Evolutionary conservation across 352 stramenopile species (phyloP).

Genomic region (Thalassiosira exigua): DNA sequence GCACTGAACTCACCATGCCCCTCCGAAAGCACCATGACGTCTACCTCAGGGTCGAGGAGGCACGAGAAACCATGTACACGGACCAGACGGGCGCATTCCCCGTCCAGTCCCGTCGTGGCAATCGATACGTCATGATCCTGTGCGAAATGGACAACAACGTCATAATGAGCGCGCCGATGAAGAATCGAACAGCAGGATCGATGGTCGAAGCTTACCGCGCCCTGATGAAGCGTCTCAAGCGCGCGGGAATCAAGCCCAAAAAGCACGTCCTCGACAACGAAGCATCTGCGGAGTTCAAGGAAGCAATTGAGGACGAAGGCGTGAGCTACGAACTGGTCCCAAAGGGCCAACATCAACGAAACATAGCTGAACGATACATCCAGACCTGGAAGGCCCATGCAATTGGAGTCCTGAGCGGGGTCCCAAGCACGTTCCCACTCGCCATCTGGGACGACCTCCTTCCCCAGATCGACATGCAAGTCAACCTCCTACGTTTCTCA

Average conservation of each 20-base stretch:
- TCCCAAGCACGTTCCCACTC: slow-evolving; percentile 56
- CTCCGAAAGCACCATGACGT: slow-evolving; percentile 7
- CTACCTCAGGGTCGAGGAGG: slow-evolving; percentile 8
- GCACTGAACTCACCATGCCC: neutral
- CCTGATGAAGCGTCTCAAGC: slow-evolving; percentile 12
- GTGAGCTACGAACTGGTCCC: slow-evolving; percentile 49
- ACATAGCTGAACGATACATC: slow-evolving; percentile 63
- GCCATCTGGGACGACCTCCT: slow-evolving; percentile 58
- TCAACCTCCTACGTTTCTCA: slow-evolving; percentile 58
- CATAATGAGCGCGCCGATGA: slow-evolving; percentile 57
- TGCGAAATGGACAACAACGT: slow-evolving; percentile 61
- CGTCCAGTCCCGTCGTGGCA: slow-evolving; percentile 37
- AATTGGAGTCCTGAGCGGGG: slow-evolving; percentile 46
- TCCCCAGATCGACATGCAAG: slow-evolving; percentile 48
- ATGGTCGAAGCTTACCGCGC: slow-evolving; percentile 48
- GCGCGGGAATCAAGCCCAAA: slow-evolving; percentile 14
- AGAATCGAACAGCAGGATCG: slow-evolving; percentile 19
- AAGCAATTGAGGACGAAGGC: slow-evolving; percentile 26
- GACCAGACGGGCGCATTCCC: slow-evolving; percentile 64
- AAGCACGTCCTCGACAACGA: slow-evolving; percentile 60
- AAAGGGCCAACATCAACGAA: slow-evolving; percentile 49
- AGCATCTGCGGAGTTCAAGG: slow-evolving; percentile 26
- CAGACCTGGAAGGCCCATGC: slow-evolving; percentile 67
- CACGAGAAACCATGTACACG: slow-evolving; percentile 31
- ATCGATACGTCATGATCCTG: slow-evolving; percentile 68